Percentiles rank a stretch among this genome's conserved stretches.
phyloP scores from a whole-genome alignment of 2,329 filamentous ascomycete species.

The Dactylellina leptospora region DNA sequence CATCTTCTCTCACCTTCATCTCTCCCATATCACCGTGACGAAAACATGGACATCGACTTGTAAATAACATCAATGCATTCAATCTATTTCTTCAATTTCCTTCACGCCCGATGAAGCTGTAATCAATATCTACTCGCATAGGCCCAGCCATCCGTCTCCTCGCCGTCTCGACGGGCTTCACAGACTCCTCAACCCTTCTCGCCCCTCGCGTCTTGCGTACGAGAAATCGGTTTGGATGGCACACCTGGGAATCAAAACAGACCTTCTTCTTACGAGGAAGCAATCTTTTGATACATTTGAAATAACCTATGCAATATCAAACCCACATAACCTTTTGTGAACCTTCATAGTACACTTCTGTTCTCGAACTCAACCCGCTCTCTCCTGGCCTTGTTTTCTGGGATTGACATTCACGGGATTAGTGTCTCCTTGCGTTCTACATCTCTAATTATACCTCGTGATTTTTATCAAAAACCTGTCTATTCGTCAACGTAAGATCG shows the following conservation, averaged over 20 bases:
- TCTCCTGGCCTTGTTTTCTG: not conserved
- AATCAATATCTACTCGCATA: constrained; percentile 22
- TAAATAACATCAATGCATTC: constrained; percentile 1
- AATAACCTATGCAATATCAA: constrained; percentile 53
- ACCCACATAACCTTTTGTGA: constrained; percentile 19
- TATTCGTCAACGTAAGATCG: no score
- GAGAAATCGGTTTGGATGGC: constrained; percentile 50
- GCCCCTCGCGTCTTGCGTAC: constrained; percentile 46
- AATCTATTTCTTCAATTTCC: not conserved
- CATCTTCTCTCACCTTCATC: not conserved
- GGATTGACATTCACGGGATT: constrained; percentile 36
- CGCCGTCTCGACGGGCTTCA: constrained; percentile 1
- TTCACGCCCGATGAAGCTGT: not conserved
- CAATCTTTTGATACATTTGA: constrained; percentile 5
- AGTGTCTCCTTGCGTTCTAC: constrained; percentile 56
- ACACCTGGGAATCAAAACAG: constrained; percentile 2
- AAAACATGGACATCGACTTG: not conserved
- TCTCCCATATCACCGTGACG: not conserved
- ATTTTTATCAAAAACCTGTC: no score
- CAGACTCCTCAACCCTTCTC: constrained; percentile 49
- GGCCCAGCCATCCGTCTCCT: constrained; percentile 48
- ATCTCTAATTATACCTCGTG: no score
- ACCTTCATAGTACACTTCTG: constrained; percentile 56
- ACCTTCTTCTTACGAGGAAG: constrained; percentile 18
- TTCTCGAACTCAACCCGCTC: constrained; percentile 16